Conservation (phyloP, 257 asterid species). For the Anisodus acutangulus region DNA sequence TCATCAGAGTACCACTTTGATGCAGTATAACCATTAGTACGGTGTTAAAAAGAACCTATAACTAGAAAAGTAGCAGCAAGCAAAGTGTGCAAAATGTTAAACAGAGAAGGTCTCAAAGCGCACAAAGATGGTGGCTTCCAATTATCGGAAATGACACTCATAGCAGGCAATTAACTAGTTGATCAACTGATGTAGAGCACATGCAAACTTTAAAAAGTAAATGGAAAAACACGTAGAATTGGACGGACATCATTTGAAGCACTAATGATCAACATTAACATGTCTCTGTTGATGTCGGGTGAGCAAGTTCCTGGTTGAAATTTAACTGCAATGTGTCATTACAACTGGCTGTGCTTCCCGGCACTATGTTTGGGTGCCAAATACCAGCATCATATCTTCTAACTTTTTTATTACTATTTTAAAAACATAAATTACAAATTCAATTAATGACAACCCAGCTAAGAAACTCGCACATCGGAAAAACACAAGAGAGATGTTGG, state of each 20-base stretch:
- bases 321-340: neutral
- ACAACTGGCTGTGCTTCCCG: neutral
- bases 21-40: neutral
- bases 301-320: neutral
- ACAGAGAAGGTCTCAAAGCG: slow-evolving; percentile 8
- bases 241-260: slow-evolving; percentile 1
- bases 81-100: neutral
- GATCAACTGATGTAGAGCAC: neutral
- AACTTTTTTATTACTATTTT: neutral
- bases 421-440: neutral
- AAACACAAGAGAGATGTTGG: too few relatives aligned
- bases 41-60: neutral
- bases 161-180: slow-evolving; percentile 12
- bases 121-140: neutral
- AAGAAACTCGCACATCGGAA: too few relatives aligned
- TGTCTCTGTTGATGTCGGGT: neutral
- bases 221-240: neutral
- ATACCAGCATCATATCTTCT: neutral
- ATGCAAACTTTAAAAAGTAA: neutral
- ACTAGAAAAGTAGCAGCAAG: slow-evolving; percentile 21
- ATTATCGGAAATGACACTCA: neutral
- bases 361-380: neutral
- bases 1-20: neutral
- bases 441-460: neutral
- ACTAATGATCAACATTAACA: neutral